Conservation (phyloP, 176 grass and related monocot species). For the Tillandsia fasciculata region DNA sequence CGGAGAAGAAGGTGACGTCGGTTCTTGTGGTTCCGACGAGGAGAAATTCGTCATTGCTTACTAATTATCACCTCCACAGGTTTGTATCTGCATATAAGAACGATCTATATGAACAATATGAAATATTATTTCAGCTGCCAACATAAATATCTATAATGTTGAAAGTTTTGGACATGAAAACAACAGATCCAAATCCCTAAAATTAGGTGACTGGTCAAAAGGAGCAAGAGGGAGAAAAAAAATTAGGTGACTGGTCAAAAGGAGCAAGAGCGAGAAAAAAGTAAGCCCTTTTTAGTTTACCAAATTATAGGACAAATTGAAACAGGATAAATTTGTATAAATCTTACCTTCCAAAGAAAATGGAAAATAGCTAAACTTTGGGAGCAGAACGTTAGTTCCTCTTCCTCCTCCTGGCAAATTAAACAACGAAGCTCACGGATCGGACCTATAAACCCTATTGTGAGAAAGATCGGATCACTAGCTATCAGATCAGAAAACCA, state of each 20-base stretch:
- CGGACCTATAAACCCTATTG: background rate
- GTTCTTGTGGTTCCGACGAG: constrained; percentile 27
- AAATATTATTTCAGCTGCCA: background rate
- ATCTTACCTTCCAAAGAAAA: background rate
- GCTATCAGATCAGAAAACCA: background rate
- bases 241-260: background rate
- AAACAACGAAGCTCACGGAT: background rate
- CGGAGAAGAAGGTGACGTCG: constrained; percentile 50
- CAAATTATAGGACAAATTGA: too few relatives aligned
- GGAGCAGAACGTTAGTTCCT: background rate
- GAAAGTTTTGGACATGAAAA: background rate
- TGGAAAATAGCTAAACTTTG: background rate
- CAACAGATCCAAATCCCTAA: background rate
- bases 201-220: background rate
- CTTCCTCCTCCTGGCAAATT: background rate
- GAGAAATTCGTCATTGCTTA: constrained; percentile 45
- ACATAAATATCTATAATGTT: background rate
- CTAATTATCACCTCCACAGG: constrained; percentile 10
- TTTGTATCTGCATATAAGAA: background rate
- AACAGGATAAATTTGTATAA: background rate
- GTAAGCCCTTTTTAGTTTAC: too few relatives aligned
- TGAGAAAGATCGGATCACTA: background rate
- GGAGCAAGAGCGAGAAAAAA: background rate
- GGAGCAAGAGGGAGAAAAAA: too few relatives aligned
- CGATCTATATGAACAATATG: too few relatives aligned